Evolutionary conservation across 805 yeast genomes (phyloP).

Genomic region (Candida ovalis): DNA sequence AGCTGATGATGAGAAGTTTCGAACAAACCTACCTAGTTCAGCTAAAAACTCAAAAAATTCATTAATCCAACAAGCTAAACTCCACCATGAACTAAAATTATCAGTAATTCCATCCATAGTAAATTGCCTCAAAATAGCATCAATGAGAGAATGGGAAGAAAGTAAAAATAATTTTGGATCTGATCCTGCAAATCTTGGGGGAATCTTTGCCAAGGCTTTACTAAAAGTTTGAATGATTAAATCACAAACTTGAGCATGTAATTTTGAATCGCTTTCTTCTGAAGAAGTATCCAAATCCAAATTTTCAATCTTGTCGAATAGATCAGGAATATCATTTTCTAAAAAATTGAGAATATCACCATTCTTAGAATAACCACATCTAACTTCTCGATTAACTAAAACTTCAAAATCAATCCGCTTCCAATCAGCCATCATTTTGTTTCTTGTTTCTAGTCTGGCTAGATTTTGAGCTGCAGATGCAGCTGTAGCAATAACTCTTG

Average conservation of each 20-base stretch:
- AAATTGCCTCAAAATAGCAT: constrained; percentile 59
- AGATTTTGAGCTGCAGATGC: constrained; percentile 41
- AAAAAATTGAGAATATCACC: constrained; percentile 31
- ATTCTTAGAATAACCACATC: constrained; percentile 12
- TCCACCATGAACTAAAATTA: constrained; percentile 74
- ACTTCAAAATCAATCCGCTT: constrained; percentile 39
- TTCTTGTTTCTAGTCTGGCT: constrained; percentile 36
- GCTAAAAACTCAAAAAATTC: constrained; percentile 68
- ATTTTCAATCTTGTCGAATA: constrained; percentile 8
- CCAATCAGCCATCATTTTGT: constrained; percentile 19
- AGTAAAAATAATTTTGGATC: constrained; percentile 55
- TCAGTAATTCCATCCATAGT: constrained; percentile 49
- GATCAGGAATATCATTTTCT: constrained; percentile 30
- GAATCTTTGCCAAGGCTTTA: constrained; percentile 18
- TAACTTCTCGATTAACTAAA: constrained; percentile 14
- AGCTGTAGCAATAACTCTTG: constrained; percentile 25
- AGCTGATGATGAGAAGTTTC: constrained; percentile 16
- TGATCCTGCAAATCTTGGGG: constrained; percentile 39
- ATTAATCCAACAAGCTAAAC: constrained; percentile 69
- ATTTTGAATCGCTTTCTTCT: constrained; percentile 3
- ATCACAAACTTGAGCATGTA: constrained; percentile 8
- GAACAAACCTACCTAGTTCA: constrained; percentile 53
- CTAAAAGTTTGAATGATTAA: constrained; percentile 14
- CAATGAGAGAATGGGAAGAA: constrained; percentile 49
- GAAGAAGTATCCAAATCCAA: constrained; percentile 2